Evolutionary conservation across 1,139 yeast species (phyloP), one percentile per base, ranked within the genome.

Genomic region (Sugiyamaella xylanicola): DNA sequence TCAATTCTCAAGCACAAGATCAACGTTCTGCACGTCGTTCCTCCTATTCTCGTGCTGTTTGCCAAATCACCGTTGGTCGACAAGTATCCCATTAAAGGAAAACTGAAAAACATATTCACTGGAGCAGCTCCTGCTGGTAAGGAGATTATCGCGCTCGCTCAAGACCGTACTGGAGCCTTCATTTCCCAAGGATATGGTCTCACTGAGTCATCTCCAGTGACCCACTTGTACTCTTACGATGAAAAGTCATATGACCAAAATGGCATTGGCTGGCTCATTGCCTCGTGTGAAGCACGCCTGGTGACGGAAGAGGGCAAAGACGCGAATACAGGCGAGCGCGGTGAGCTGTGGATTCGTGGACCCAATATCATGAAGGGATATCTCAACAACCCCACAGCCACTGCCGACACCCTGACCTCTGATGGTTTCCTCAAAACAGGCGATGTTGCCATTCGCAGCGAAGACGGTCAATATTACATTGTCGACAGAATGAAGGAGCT

Each of bases 351-450:
- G 71, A 64, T 87, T 37, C 76, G 90, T 53, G 95, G 95, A 0
- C 86, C 88, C 3, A 89, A 85, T 66, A 75, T 85, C 40, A 85
- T 86, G 74, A 68, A 67, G 40, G 83, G 82, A 5, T 88, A 88
- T 69, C 82, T 72, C 68, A 78, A 84, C 60, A 82, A 85, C 64
- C 76, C 76, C 3, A 71, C 74, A 39, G 87, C 83, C 36, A 82
- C 86, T 0, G 68, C 65, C 9, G 77, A 75, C 32, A 74, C 82
- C 1, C 66, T 85, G 46, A 84, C 83, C 58, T 68, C 74, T 21
- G 86, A 86, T 29, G 87, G 88, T 3, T 88, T 92, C 91, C 84
- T 86, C 72, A 75, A 78, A 45, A 87, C 95, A 5, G 96, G 96
- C 49, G 96, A 87, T 70, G 81, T 87, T 58, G 92, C 87, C 2